Base-by-base conservation (phyloP, 1,284 basidiomycete genomes). In the Rhodofomes roseus region DNA sequence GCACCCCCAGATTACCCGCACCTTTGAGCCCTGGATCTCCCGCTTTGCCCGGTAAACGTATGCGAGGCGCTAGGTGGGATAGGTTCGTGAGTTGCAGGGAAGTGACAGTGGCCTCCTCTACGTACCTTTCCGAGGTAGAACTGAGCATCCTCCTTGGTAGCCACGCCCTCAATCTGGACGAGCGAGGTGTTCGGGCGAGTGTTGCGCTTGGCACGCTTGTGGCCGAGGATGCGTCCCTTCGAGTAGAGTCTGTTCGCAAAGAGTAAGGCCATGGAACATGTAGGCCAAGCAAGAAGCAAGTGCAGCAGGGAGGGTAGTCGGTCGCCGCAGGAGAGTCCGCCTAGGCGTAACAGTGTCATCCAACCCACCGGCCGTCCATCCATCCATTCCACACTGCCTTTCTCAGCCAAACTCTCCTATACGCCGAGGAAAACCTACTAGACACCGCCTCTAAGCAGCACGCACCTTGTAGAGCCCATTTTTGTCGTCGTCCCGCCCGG, bases 181-280 rank as follows among this genome's bases (percentile, higher is more conserved):
- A 99, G 88, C 61, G 95, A 93, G 67, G 95, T 97, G 84, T 96
- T 96, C 74, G 95, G 95, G 74, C 89, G 85, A 66, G 91, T 85
- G 85, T 97, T 98, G 77, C 94, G 90, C 85, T 98, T 98, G 70
- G 93, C 95, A 70, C 97, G 93, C 84, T 98, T 96, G 92, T 97
- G 93, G 70, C 95, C 94, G 74, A 98, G 85, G 74, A 99, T 89
- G 74, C 96, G 94, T 79, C 94, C 97, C 86, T 98, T 98, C 80
- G 81, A 81, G 87, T 98, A 98, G 74, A 98, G 87, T 87, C 95
- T 95, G 76, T 51, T 54, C 31, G n/a, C 44, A 53, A 53, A 53
- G 41, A 12, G 31, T 59, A 59, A 59, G 37, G 50, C 57, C 50
- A 25, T 39, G 55, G 25, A 20, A 51, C 41, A 59, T 61, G 58